Evolutionary conservation across 371 early-diverging fungal genomes (phyloP).

Genomic region (Mortierella sp.): DNA sequence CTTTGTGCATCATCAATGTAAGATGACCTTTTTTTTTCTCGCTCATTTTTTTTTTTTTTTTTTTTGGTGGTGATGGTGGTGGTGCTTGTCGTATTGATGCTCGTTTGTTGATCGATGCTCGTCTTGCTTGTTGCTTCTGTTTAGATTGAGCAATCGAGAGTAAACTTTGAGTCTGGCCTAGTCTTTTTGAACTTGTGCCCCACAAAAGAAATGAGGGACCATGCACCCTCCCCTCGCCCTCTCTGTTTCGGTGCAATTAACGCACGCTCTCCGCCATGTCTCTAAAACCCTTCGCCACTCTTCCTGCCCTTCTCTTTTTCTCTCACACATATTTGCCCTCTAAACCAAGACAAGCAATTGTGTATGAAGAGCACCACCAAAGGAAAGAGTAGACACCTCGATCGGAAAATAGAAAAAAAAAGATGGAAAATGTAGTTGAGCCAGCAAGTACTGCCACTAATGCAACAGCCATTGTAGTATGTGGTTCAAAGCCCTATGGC

Average conservation of each 20-base stretch:
- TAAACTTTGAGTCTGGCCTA: too few relatives aligned
- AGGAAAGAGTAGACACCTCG: background rate
- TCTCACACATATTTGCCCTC: background rate
- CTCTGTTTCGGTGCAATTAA: background rate
- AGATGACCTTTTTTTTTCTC: background rate
- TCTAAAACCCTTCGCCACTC: background rate
- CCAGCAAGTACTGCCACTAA: background rate
- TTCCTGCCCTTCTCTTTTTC: background rate
- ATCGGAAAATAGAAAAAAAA: background rate
- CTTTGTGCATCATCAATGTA: background rate
- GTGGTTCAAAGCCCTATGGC: too few relatives aligned
- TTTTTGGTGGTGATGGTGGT: background rate
- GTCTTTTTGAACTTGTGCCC: background rate
- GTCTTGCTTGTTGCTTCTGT: too few relatives aligned
- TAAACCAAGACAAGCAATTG: background rate
- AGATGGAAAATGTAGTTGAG: background rate
- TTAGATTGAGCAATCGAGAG: too few relatives aligned
- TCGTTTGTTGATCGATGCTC: too few relatives aligned
- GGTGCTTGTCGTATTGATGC: background rate
- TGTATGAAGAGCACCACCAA: too few relatives aligned
- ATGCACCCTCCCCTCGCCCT: background rate
- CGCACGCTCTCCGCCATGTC: background rate
- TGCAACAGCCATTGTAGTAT: too few relatives aligned
- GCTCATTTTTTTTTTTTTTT: background rate
- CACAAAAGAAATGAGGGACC: background rate